Conservation (phyloP, 805 yeast species). For the Saturnispora ahearnii region DNA sequence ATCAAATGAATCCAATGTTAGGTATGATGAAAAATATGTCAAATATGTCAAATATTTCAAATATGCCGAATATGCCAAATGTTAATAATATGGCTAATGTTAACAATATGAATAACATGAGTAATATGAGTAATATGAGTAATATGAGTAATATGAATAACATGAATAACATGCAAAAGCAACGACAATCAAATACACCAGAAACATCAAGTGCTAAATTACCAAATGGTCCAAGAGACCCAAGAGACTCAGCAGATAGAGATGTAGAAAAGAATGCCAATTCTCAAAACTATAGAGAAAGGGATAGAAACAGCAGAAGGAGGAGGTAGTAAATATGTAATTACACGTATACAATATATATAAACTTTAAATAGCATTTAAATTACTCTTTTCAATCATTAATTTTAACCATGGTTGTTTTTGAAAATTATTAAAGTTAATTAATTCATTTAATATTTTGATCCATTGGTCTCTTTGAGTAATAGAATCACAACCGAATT, state of each 20-base stretch:
- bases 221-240: conserved; percentile 15
- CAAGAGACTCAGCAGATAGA: conserved; percentile 21
- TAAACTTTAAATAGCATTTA: neutral
- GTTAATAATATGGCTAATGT: conserved; percentile 14
- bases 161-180: conserved; percentile 7
- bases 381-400: conserved; percentile 17
- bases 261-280: conserved; percentile 8
- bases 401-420: conserved; percentile 31
- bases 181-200: conserved; percentile 15
- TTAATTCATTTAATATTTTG: conserved; percentile 43
- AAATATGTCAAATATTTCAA: conserved; percentile 18
- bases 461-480: conserved; percentile 62
- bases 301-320: conserved; percentile 12
- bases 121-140: conserved; percentile 16
- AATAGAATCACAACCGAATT: conserved; percentile 73
- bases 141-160: conserved; percentile 7
- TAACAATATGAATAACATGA: conserved; percentile 4
- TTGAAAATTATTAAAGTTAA: conserved; percentile 29
- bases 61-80: conserved; percentile 20
- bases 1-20: conserved; percentile 18
- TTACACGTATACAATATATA: neutral
- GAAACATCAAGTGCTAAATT: conserved; percentile 16
- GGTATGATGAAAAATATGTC: conserved; percentile 6
- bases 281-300: conserved; percentile 11
- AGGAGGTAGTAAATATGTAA: conserved; percentile 2